Base-by-base conservation (phyloP, 208 protist genomes). In the Angomonas deanei region DNA sequence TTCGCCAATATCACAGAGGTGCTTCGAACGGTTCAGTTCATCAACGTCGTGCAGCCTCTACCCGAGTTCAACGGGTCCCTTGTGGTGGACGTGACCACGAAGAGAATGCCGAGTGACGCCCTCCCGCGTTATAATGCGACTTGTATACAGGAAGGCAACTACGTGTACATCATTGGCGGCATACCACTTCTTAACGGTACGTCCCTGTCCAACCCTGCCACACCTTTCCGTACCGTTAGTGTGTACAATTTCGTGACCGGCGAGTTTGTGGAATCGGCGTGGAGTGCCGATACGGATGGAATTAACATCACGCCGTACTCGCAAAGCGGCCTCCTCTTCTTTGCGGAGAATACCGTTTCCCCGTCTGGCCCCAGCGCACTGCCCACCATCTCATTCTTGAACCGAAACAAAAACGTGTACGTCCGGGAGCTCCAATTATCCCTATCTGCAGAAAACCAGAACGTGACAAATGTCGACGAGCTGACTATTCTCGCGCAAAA, bases 231-330 rank as follows among this genome's bases (percentile, higher is more conserved):
- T 78, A 2, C 69, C 72, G 10, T 50, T 3, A 50, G 42, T n/a
- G 66, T 73, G 61, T 86, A 70, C 61, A 69, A 86, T 54, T 66
- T 75, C 17, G 27, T 47, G 3, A 70, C 66, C 5, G 65, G 59
- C 0, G 54, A 66, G 49, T 82, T 86, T 27, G 60, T 80, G 34
- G 75, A 86, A 11, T 67, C 63, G 2, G 75, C 69, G 34, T 76
- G 76, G 72, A 49, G 61, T 2, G 59, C 80, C 0, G 66, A 60
- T 15, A 10, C 32, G 15, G 47, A 64, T 0, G 42, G 74, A 32
- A 63, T 71, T 54, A 65, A 28, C 1, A 69, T 75, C 38, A 75
- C 61, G 13, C 66, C 78, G 1, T 31, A 72, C 5, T 62, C 57
- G n/a, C 34, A 61, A 47, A 73, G 54, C 49, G 61, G 63, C 17